Base-by-base conservation (phyloP, 192 early-diverging fungal genomes). In the Backusella circina region DNA sequence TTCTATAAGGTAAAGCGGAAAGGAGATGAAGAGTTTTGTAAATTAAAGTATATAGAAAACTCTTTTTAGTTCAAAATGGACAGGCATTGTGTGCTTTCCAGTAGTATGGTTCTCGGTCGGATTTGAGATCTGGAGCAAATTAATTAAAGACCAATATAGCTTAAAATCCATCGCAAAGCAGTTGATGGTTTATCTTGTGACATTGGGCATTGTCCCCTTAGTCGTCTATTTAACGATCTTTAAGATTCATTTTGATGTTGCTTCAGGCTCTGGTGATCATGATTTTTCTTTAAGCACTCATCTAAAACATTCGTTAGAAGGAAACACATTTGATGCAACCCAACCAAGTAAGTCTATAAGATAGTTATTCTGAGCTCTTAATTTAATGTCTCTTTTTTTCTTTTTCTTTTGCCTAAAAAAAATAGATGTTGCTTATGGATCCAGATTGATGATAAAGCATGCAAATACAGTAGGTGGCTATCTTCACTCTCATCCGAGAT, bases 281-380 rank as follows among this genome's bases (percentile, higher is more conserved):
- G 95, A 98, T 82, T 92, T 91, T 1, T 97, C 97, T 74, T 93
- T 98, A 90, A 95, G 92, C 74, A 89, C 95, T 65, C 87, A 90
- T 69, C 95, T 99, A 84, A 92, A 96, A 79, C 90, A 91, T 72
- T 90, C 92, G n/a, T 86, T 99, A 0, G 77, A 80, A 8, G 97
- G 96, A 18, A 91, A 88, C 75, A 81, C 82, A 15, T 75, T 93
- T 37, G 37, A 84, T 31, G 74, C 79, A 41, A 82, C 82, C 0
- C 83, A 81, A 35, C 65, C 74, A 82, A 83, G 89, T 73, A 78
- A 89, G 36, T 80, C 21, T 15, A 35, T 10, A 54, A 5, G 3
- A 23, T 31, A 21, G 7, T 57, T 57, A 32, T 23, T 15, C 31
- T 50, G 5, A 0, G 6, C 32, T 16, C 10, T 50, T 38, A 31